Conservation (phyloP, 345 rosid genomes). For the Salix dunnii region DNA sequence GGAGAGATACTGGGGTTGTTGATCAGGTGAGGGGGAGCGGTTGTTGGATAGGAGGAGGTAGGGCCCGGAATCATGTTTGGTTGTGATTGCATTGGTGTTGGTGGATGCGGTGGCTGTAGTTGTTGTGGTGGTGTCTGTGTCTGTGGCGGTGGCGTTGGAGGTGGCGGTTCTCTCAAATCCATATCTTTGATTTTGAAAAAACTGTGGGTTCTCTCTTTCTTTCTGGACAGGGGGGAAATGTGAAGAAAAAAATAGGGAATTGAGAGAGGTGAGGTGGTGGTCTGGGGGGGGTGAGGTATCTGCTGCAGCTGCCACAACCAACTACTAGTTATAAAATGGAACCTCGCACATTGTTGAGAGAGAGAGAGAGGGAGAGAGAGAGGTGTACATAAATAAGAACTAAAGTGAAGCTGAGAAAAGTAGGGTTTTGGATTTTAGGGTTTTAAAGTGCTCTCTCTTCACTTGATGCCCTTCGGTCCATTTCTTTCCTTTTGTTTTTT, state of each 20-base stretch:
- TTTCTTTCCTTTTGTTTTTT: too few species aligned
- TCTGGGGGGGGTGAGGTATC: background rate
- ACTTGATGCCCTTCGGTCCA: too few species aligned
- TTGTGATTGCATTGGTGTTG: background rate
- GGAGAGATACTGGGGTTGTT: slow-evolving; percentile 5
- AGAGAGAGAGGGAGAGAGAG: background rate
- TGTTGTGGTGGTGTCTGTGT: slow-evolving; percentile 12
- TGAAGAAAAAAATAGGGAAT: background rate
- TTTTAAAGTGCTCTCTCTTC: background rate
- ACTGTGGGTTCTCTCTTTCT: background rate
- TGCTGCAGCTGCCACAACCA: background rate
- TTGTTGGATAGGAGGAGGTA: slow-evolving; percentile 2
- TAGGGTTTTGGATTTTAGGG: slow-evolving; percentile 11
- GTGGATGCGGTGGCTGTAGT: slow-evolving; percentile 3
- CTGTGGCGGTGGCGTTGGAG: slow-evolving; percentile 1
- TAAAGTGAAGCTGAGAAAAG: background rate
- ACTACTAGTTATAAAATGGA: background rate
- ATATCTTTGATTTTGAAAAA: background rate
- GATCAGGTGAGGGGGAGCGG: slow-evolving; percentile 14
- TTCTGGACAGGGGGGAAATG: slow-evolving; percentile 8
- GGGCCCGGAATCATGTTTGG: slow-evolving; percentile 17
- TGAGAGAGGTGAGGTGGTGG: background rate
- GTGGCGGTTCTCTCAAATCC: slow-evolving; percentile 24
- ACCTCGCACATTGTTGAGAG: background rate
- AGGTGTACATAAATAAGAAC: background rate